Evolutionary conservation across 2,329 filamentous ascomycete genomes (phyloP), one percentile per base, ranked within the genome.

Genomic region (Clonostachys sp.): DNA sequence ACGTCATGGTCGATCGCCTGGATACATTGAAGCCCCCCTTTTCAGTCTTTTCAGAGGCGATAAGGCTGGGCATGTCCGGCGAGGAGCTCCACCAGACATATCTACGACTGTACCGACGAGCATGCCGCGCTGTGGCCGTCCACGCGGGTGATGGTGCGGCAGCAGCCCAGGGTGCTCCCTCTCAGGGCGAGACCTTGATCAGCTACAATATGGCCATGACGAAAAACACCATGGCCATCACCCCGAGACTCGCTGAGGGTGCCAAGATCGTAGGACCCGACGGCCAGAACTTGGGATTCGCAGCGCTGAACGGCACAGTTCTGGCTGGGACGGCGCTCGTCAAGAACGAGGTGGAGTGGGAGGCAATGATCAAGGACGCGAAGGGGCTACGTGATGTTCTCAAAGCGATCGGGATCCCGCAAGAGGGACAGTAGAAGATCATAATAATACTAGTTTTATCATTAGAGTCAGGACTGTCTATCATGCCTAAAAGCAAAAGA

Each of bases 191-290:
- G 51, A 72, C 78, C 0, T 56, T 55, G n/a, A 80, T 84, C 43
- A 83, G 80, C 61, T 86, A 86, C 60, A 86, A 85, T 57, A 62
- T 85, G 53, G 81, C 76, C 44, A 71, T 86, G 66, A 85, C 81
- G 17, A 65, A 67, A 49, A 63, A 62, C 14, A 67, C 65, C 1
- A 70, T 86, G 59, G 77, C 77, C 0, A 50, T 86, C 2, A 74
- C 75, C 50, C 82, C 82, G 2, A 68, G 82, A 3, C 53, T 70
- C 2, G 68, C 73, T 0, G 81, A 84, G 56, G 80, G 81, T 0
- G 60, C 60, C 1, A 54, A 57, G 16, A 55, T 67, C 3, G 51
- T 62, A 5, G 53, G 48, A 4, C 48, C 57, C 34, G 52, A 62
- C 44, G 57, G 62, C 2, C 52, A 61, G 9, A 59, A 68, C 3